These are phyloP conservation scores for Exophiala dermatitidis DNA, from an alignment of 2,329 filamentous ascomycete genomes.

Conservation along the genomic window DNA sequence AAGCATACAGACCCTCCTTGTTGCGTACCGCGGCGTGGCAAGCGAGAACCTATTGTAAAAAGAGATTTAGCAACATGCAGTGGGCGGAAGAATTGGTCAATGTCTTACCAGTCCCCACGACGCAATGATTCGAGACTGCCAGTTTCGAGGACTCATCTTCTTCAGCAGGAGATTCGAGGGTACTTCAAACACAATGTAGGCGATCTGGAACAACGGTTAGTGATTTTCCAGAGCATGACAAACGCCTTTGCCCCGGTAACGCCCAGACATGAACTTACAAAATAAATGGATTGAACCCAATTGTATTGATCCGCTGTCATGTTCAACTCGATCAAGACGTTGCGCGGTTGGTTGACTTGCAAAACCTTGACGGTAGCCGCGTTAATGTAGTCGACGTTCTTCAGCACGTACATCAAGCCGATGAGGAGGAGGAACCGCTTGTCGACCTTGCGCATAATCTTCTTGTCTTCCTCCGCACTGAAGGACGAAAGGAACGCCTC, in stretches of 20 bases:
- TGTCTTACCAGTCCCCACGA: slow-evolving; percentile 31
- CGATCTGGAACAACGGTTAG: slow-evolving; percentile 20
- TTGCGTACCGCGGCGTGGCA: slow-evolving; percentile 36
- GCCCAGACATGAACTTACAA: slow-evolving; percentile 27
- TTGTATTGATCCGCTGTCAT: slow-evolving; percentile 40
- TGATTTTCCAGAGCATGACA: neutral
- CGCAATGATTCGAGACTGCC: slow-evolving; percentile 36
- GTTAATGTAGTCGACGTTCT: slow-evolving; percentile 39
- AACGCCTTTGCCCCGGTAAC: neutral
- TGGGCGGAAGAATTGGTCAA: neutral
- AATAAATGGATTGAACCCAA: slow-evolving; percentile 37
- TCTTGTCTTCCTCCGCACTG: slow-evolving; percentile 34
- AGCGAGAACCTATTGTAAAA: slow-evolving; percentile 28
- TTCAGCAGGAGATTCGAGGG: slow-evolving; percentile 38
- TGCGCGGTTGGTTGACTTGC: slow-evolving; percentile 35
- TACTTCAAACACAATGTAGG: slow-evolving; percentile 38
- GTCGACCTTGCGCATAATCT: slow-evolving; percentile 46
- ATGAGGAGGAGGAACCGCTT: slow-evolving; percentile 60
- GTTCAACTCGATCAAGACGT: slow-evolving; percentile 35
- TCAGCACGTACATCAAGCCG: slow-evolving; percentile 58
- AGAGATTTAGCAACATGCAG: neutral
- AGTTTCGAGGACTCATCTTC: slow-evolving; percentile 32
- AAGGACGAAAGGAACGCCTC: slow-evolving; percentile 36
- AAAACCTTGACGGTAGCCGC: slow-evolving; percentile 39
- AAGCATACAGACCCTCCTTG: slow-evolving; percentile 34